Conservation (phyloP, 2,329 filamentous ascomycete species). For the Pyrenophora graminea region DNA sequence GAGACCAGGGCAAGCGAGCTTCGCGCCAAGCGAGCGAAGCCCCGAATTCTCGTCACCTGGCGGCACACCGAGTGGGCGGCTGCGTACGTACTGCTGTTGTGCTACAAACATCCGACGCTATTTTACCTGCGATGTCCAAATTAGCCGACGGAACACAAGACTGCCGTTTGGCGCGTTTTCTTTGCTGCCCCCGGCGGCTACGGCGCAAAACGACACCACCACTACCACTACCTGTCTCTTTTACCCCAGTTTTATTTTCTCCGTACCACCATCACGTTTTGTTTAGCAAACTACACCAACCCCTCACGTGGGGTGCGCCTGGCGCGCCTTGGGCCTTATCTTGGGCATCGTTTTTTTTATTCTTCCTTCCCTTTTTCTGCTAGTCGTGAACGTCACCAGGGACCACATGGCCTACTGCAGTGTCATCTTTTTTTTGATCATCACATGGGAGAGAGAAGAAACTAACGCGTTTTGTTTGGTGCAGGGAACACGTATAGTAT, state of each 20-base stretch:
- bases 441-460: conserved; percentile 5
- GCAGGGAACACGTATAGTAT: conserved; percentile 94
- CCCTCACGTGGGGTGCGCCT: no score
- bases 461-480: conserved; percentile 9
- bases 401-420: no score
- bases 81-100: conserved; percentile 11
- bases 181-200: conserved; percentile 12
- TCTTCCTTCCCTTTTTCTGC: no score
- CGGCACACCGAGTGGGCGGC: conserved; percentile 28
- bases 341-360: no score
- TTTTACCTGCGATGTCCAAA: conserved; percentile 1
- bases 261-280: not conserved
- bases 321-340: no score
- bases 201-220: conserved; percentile 9
- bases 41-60: conserved; percentile 17
- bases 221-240: not conserved
- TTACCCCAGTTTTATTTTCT: not conserved
- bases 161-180: conserved; percentile 19
- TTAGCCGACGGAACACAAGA: conserved; percentile 11
- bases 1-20: conserved; percentile 25
- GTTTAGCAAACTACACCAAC: no score
- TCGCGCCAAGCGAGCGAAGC: not conserved
- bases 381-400: no score
- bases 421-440: not conserved
- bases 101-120: conserved; percentile 30